Conservation (phyloP, 1,139 yeast species). For the Suhomyces ambrosiae region DNA sequence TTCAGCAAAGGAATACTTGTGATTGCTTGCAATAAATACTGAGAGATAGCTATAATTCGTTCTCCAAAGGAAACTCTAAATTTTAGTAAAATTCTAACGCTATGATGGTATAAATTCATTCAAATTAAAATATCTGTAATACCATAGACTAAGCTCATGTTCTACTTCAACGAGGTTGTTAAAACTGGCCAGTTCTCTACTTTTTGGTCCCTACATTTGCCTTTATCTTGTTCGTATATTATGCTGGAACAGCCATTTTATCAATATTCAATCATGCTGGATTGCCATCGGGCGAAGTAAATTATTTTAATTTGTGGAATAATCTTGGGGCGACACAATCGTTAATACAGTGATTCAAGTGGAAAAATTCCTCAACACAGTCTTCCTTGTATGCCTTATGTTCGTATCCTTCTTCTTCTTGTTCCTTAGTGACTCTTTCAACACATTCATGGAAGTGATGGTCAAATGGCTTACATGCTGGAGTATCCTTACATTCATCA, state of each 20-base stretch:
- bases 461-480: slow-evolving; percentile 70
- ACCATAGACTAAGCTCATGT: too few species aligned
- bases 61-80: too few species aligned
- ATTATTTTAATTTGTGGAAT: slow-evolving; percentile 80
- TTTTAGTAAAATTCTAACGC: too few species aligned
- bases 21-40: too few species aligned
- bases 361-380: slow-evolving; percentile 98
- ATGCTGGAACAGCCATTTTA: slow-evolving; percentile 7
- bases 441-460: slow-evolving; percentile 95
- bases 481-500: slow-evolving; percentile 67
- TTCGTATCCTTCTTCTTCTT: slow-evolving; percentile 80
- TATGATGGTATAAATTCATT: too few species aligned
- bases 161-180: too few species aligned
- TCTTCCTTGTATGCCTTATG: slow-evolving; percentile 87
- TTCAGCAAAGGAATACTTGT: too few species aligned
- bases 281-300: slow-evolving; percentile 4
- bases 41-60: too few species aligned
- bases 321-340: slow-evolving; percentile 92
- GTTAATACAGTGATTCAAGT: slow-evolving; percentile 89
- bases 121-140: too few species aligned
- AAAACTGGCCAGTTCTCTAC: too few species aligned
- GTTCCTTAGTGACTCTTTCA: slow-evolving; percentile 88
- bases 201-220: slow-evolving; percentile 2
- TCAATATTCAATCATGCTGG: slow-evolving; percentile 8
- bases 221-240: slow-evolving; percentile 3